A percentile compares a stretch with the other conserved stretches of the same genome.
These are phyloP conservation scores for Amanita jacksonii DNA, from an alignment of 768 basidiomycete genomes.

Conservation along the genomic window DNA sequence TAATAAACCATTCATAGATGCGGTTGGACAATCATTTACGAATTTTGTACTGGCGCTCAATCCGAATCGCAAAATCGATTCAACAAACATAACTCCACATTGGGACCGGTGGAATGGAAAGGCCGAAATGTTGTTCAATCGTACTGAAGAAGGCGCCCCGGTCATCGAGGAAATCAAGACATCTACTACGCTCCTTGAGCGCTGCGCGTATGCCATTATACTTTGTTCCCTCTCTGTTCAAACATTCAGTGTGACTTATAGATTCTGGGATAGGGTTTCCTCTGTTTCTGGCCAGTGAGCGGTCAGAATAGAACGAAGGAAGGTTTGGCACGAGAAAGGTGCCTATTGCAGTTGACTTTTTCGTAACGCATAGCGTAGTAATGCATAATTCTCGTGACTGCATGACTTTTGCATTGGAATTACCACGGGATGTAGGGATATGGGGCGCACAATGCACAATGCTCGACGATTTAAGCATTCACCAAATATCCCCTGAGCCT, in stretches of 20 bases:
- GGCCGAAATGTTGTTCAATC: conserved; percentile 40
- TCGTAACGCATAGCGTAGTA: too few relatives aligned
- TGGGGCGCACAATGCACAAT: too few relatives aligned
- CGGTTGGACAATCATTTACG: conserved; percentile 29
- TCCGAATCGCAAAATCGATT: conserved; percentile 22
- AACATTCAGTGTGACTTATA: too few relatives aligned
- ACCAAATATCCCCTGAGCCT: too few relatives aligned
- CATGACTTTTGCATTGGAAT: too few relatives aligned
- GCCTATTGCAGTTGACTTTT: too few relatives aligned
- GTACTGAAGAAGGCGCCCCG: conserved; percentile 20
- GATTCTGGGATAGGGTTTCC: not conserved
- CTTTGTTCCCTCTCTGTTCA: not conserved
- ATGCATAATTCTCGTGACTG: too few relatives aligned
- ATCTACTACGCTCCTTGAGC: conserved; percentile 20
- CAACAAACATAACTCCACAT: conserved; percentile 25
- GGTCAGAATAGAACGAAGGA: too few relatives aligned
- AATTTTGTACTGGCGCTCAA: conserved; percentile 24
- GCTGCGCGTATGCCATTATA: conserved; percentile 23
- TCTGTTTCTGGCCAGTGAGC: conserved; percentile 23
- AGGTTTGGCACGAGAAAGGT: too few relatives aligned
- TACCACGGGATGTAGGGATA: too few relatives aligned
- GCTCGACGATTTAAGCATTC: too few relatives aligned
- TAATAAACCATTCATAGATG: conserved; percentile 26
- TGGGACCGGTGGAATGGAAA: conserved; percentile 23
- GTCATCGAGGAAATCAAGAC: conserved; percentile 23